These are phyloP conservation scores for Rhodotorula glutinis DNA, from an alignment of 1,284 basidiomycete species.

Conservation along the genomic window DNA sequence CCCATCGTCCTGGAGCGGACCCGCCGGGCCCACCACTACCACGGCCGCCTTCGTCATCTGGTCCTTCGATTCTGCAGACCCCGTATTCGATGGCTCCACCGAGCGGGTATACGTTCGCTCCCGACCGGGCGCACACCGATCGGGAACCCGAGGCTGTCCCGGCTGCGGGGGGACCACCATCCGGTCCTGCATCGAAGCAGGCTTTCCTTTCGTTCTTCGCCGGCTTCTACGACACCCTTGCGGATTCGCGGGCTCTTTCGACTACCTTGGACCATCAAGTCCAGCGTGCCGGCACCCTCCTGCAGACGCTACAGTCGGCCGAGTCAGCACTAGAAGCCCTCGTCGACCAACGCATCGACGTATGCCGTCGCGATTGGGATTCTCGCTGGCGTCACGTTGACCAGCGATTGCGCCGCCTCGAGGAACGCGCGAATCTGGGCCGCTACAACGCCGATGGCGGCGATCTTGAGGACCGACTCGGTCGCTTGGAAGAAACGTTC, in stretches of 20 bases:
- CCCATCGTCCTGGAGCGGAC: neutral
- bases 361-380: neutral
- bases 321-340: neutral
- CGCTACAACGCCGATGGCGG: neutral
- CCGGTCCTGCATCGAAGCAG: neutral
- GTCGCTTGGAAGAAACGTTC: neutral
- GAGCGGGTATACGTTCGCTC: neutral
- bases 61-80: neutral
- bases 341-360: neutral
- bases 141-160: neutral
- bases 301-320: neutral
- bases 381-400: neutral
- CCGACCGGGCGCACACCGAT: neutral
- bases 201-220: neutral
- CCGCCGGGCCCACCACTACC: no score
- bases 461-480: neutral
- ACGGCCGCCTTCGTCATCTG: neutral
- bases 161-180: no score
- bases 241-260: neutral
- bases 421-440: neutral
- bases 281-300: neutral
- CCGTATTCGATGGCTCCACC: neutral
- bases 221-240: neutral
- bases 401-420: neutral
- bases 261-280: neutral